phyloP scores from a whole-genome alignment of 2,329 filamentous ascomycete species.

The Metarhizium humberi region DNA sequence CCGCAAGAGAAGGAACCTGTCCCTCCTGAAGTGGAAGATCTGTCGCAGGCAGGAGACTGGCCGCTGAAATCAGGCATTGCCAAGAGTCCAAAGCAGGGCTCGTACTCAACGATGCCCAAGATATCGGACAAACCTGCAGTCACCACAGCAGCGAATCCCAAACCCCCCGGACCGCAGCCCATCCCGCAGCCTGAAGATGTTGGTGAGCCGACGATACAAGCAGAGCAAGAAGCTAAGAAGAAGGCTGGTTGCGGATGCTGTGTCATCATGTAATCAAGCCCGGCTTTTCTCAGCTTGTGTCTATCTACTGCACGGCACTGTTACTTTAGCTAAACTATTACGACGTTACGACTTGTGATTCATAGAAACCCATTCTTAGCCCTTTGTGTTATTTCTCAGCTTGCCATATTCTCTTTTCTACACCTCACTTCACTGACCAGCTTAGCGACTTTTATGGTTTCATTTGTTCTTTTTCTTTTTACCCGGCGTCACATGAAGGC shows the following conservation, averaged over 20 bases:
- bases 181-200: slow-evolving; percentile 11
- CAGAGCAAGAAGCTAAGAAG: slow-evolving; percentile 25
- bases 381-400: neutral
- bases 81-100: slow-evolving; percentile 39
- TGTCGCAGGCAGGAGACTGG: slow-evolving; percentile 41
- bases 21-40: slow-evolving; percentile 16
- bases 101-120: slow-evolving; percentile 55
- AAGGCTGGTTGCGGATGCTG: slow-evolving; percentile 41
- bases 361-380: neutral
- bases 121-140: slow-evolving; percentile 30
- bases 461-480: neutral
- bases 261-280: slow-evolving; percentile 36
- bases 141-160: slow-evolving; percentile 20
- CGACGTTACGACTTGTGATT: slow-evolving; percentile 11
- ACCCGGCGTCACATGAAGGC: neutral
- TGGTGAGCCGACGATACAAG: slow-evolving; percentile 1
- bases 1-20: slow-evolving; percentile 28
- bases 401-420: neutral
- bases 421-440: neutral
- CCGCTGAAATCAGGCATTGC: slow-evolving; percentile 40
- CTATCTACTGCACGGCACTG: neutral
- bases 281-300: neutral
- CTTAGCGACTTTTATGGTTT: slow-evolving; percentile 5
- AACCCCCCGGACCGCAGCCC: slow-evolving; percentile 21
- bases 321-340: slow-evolving; percentile 10